These are phyloP conservation scores for Penicillium salamii DNA, from an alignment of 495 filamentous ascomycete species.

Conservation along the genomic window DNA sequence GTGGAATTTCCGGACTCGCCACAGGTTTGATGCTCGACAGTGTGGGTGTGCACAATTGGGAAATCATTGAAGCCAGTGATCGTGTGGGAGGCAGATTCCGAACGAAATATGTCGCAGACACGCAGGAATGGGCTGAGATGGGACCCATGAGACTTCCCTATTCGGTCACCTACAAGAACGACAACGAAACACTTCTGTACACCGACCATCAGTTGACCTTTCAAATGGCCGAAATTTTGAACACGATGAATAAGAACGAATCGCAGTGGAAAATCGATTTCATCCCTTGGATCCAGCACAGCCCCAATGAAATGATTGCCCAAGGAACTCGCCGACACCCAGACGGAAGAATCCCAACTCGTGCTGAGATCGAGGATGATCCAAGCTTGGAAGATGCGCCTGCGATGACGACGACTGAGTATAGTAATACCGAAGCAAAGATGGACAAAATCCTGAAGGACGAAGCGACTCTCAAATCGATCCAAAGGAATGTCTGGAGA, in stretches of 20 bases:
- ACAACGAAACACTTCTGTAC: conserved; percentile 48
- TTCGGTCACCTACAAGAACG: conserved; percentile 33
- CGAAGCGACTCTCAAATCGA: conserved; percentile 16
- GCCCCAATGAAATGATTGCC: conserved; percentile 50
- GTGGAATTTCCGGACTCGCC: conserved; percentile 61
- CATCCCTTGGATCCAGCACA: conserved; percentile 59
- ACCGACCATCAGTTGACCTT: conserved; percentile 58
- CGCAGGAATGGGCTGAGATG: conserved; percentile 65
- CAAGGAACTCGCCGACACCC: conserved; percentile 47
- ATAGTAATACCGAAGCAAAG: conserved; percentile 6
- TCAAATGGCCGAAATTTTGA: conserved; percentile 55
- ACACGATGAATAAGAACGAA: conserved; percentile 50
- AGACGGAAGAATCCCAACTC: conserved; percentile 42
- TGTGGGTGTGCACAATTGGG: conserved; percentile 50
- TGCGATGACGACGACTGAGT: conserved; percentile 8
- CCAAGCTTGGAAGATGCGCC: conserved; percentile 14
- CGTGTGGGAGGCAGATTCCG: conserved; percentile 55
- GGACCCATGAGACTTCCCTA: conserved; percentile 62
- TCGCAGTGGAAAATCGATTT: conserved; percentile 55
- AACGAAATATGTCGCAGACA: conserved; percentile 55
- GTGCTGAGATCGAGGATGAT: conserved; percentile 28
- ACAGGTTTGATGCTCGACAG: conserved; percentile 43
- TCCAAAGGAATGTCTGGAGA: conserved; percentile 22
- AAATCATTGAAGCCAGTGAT: conserved; percentile 47
- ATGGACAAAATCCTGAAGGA: conserved; percentile 20